These are phyloP conservation scores for Myrmaecium sp. DNA, from an alignment of 2,329 filamentous ascomycete genomes.

Conservation along the genomic window DNA sequence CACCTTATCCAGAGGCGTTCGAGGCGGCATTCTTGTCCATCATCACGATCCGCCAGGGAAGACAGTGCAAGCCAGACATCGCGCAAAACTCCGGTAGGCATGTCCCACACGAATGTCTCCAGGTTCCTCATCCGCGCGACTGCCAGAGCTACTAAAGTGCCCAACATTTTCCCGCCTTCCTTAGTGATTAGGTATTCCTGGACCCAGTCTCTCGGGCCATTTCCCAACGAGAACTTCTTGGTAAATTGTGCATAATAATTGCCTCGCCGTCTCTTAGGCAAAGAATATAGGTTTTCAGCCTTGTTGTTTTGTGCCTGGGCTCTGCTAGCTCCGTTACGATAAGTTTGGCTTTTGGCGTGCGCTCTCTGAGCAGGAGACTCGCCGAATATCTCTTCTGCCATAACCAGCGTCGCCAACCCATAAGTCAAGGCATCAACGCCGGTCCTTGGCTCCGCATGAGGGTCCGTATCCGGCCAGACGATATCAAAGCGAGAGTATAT, in stretches of 20 bases:
- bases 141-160: constrained; percentile 61
- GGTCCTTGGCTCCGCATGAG: constrained; percentile 46
- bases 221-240: constrained; percentile 70
- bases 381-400: constrained; percentile 48
- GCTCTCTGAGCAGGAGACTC: constrained; percentile 25
- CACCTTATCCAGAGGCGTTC: constrained; percentile 66
- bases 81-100: constrained; percentile 68
- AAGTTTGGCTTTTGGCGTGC: constrained; percentile 2
- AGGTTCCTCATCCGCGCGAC: constrained; percentile 69
- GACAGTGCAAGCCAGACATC: constrained; percentile 69
- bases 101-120: constrained; percentile 74
- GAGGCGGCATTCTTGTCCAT: constrained; percentile 46
- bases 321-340: constrained; percentile 4
- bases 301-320: constrained; percentile 2
- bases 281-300: constrained; percentile 14
- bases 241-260: constrained; percentile 68
- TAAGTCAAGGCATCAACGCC: constrained; percentile 73
- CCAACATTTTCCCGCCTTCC: constrained; percentile 78
- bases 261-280: constrained; percentile 34
- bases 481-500: constrained; percentile 81
- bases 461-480: constrained; percentile 62
- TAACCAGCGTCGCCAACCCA: constrained; percentile 62
- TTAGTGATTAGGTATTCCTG: constrained; percentile 68
- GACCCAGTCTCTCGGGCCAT: constrained; percentile 63
- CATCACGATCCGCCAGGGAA: constrained; percentile 45